Conservation (phyloP, 768 basidiomycete genomes). For the Chalciporus piperatus region DNA sequence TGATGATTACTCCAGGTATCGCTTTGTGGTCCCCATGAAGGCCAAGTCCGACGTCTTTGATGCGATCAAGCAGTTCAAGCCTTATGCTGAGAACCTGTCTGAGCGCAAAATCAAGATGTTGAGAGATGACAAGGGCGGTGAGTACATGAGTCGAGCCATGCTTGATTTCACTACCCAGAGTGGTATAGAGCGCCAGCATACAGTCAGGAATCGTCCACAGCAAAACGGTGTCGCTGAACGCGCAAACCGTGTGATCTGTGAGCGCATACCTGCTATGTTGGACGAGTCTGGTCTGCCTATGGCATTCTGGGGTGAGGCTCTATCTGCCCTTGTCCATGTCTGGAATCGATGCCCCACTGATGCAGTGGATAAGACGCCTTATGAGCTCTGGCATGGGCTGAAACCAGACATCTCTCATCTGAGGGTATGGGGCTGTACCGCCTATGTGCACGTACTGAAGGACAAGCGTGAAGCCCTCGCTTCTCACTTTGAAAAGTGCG, state of each 20-base stretch:
- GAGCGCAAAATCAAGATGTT: constrained; percentile 14
- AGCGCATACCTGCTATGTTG: constrained; percentile 20
- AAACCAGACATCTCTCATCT: no score
- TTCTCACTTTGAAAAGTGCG: constrained; percentile 29
- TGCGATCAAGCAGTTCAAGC: constrained; percentile 29
- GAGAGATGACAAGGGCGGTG: constrained; percentile 30
- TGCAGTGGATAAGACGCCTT: no score
- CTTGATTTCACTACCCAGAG: constrained; percentile 5
- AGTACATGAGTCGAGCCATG: constrained; percentile 31
- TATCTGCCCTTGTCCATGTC: no score
- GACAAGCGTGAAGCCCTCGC: constrained; percentile 29
- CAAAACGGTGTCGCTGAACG: neutral
- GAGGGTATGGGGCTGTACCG: no score
- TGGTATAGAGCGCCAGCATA: constrained; percentile 21
- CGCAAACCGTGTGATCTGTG: neutral
- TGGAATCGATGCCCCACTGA: no score
- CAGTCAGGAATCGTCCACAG: neutral
- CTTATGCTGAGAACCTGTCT: constrained; percentile 29
- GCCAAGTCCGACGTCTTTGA: constrained; percentile 23
- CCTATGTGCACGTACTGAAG: constrained; percentile 37
- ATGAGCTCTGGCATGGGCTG: no score
- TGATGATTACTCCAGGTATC: constrained; percentile 5
- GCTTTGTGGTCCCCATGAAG: constrained; percentile 18
- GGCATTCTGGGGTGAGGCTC: no score
- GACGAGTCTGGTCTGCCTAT: no score